Conservation (phyloP, 176 grass and related monocot genomes). For the Alopecurus myosuroides region DNA sequence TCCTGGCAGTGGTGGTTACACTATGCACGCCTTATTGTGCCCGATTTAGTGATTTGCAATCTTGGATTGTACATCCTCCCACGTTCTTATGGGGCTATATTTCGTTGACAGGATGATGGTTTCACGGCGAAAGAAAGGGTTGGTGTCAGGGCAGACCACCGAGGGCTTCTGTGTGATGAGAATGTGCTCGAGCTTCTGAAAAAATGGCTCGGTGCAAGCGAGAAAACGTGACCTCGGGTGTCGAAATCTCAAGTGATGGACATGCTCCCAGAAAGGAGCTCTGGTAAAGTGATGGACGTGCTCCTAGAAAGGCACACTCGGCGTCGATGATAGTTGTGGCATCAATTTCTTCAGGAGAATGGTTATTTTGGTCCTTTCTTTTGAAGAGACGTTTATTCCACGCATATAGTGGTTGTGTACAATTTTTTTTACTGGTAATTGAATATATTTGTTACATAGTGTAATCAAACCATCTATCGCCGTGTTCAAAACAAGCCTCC, state of each 20-base stretch:
- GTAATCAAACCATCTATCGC: not conserved
- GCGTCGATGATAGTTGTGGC: not conserved
- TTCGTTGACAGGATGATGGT: slow-evolving; percentile 67
- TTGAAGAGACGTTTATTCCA: not conserved
- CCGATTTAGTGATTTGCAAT: not conserved
- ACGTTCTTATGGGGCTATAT: not conserved
- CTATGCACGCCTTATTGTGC: not conserved
- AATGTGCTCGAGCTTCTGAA: slow-evolving; percentile 60
- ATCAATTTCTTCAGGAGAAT: not conserved
- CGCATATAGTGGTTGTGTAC: not conserved
- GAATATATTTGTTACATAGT: not conserved
- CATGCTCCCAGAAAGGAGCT: not conserved
- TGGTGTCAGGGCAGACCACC: slow-evolving; percentile 53
- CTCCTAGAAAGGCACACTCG: too few species aligned
- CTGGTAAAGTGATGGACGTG: too few species aligned
- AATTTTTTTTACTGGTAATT: not conserved
- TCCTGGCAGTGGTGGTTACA: not conserved
- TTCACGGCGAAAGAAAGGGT: slow-evolving; percentile 66
- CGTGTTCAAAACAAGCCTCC: not conserved
- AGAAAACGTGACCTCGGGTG: slow-evolving; percentile 1
- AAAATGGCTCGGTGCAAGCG: slow-evolving; percentile 57
- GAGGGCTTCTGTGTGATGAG: slow-evolving; percentile 60
- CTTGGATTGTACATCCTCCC: not conserved
- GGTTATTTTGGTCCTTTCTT: slow-evolving; percentile 20
- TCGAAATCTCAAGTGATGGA: slow-evolving; percentile 46